Conservation (phyloP, 2,329 filamentous ascomycete genomes). For the Colletotrichum sp. region DNA sequence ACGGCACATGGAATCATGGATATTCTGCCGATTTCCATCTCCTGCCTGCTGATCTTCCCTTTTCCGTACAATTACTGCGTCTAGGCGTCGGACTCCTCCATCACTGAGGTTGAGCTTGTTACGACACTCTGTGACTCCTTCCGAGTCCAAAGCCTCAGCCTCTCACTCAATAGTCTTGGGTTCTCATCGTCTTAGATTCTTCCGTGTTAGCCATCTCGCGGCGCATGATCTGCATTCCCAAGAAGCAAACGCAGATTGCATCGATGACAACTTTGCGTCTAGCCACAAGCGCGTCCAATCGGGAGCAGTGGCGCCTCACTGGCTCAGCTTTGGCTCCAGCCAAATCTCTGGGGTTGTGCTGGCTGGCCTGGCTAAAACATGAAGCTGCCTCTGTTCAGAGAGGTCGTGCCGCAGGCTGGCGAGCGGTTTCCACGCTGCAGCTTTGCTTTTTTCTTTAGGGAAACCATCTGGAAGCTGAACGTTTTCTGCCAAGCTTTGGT, state of each 20-base stretch:
- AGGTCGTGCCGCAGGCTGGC: neutral
- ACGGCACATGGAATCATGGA: neutral
- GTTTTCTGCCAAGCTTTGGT: neutral
- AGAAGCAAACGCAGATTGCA: neutral
- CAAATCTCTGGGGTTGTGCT: neutral
- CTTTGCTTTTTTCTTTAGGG: neutral
- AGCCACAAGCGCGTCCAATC: neutral
- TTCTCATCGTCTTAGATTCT: neutral
- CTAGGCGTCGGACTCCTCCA: neutral
- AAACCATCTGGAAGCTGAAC: neutral
- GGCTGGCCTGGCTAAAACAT: neutral
- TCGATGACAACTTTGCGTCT: neutral
- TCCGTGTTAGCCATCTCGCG: neutral
- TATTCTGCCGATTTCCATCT: neutral
- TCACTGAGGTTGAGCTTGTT: neutral
- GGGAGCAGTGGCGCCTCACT: neutral
- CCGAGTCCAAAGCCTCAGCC: neutral
- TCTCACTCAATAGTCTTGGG: neutral
- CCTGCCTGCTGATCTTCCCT: neutral
- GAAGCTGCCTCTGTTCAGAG: neutral
- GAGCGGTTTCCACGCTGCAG: neutral
- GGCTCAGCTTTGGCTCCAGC: neutral
- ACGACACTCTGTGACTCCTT: neutral
- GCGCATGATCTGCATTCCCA: neutral
- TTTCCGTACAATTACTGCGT: neutral